Base-by-base conservation (phyloP, 108 stramenopile genomes). In the Skeletonema tropicum region DNA sequence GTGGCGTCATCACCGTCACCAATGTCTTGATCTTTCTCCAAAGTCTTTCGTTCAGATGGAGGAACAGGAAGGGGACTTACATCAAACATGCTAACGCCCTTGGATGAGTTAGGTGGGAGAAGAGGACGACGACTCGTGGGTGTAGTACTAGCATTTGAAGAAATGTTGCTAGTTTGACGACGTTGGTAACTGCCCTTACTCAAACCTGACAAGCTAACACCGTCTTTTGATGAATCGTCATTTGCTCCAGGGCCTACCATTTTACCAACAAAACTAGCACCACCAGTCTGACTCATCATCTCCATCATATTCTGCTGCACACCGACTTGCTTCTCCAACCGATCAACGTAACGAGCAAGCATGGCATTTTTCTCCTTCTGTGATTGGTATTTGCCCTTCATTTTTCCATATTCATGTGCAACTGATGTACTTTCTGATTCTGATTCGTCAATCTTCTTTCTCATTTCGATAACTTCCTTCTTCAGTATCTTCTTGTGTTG, bases 251-350 rank as follows among this genome's bases (percentile, higher is more conserved):
- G 79, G 3, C 79, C 79, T 7, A 80, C 79, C 14, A 73, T 74
- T 61, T 80, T 80, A 5, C 79, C 79, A 42, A 80, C 61, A 48
- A 80, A 73, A 55, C 79, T 80, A 29, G 72, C 79, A 33, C 72
- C 79, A 19, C 81, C 80, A 67, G 48, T 74, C 23, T 73, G 72
- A 36, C 82, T 83, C 85, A 94, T 94, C 88, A 94, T 92, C 82
- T 94, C 93, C 93, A 94, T 94, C 87, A 94, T 90, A 75, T 92
- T 94, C 52, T 94, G 93, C 68, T 94, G 93, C 2, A 94, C 90
- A 45, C 89, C 90, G 5, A 94, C 93, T 71, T 94, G 93, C 8
- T 88, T 89, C 74, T 94, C 93, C 41, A 94, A 86, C 60, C 90
- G 89, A 66, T 92, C 89, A 32, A 94, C 82, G 41, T 94, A 94